Conservation (phyloP, 73 alveolate genomes). For the Stentor coeruleus region DNA sequence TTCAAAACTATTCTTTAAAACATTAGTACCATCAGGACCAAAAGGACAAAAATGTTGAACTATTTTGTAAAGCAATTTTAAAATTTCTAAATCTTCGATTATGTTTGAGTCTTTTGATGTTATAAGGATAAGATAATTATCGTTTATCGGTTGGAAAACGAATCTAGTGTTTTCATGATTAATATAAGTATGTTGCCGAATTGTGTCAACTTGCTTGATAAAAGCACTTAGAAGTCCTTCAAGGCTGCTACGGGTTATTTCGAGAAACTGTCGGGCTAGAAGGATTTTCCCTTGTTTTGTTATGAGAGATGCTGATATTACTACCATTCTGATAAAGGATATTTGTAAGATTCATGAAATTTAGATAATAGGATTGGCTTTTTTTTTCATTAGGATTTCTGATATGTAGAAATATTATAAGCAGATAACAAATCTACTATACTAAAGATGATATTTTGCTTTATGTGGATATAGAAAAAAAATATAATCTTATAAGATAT, state of each 20-base stretch:
- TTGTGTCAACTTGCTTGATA: constrained; percentile 46
- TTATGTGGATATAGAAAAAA: no score
- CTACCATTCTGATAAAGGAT: constrained; percentile 91
- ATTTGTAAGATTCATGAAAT: no score
- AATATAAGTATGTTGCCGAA: constrained; percentile 82
- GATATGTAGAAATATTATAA: no score
- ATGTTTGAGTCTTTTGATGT: constrained; percentile 90
- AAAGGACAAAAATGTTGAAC: constrained; percentile 54
- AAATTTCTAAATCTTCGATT: constrained; percentile 91
- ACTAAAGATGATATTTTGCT: no score
- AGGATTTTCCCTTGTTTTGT: constrained; percentile 77
- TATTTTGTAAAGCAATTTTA: constrained; percentile 70
- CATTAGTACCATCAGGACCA: constrained; percentile 67
- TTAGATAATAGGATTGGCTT: no score
- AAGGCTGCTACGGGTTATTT: constrained; percentile 75
- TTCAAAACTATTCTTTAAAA: constrained; percentile 86
- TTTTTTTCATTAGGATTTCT: no score
- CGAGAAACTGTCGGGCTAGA: constrained; percentile 87
- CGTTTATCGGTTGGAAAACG: constrained; percentile 89
- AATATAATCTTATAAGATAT: no score
- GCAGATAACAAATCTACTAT: no score
- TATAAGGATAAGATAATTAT: constrained; percentile 77
- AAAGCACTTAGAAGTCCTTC: constrained; percentile 68
- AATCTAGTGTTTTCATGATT: constrained; percentile 87
- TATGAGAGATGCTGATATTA: constrained; percentile 85